Evolutionary conservation across 129 eudicot species (phyloP).

Genomic region (Cynara cardunculus): DNA sequence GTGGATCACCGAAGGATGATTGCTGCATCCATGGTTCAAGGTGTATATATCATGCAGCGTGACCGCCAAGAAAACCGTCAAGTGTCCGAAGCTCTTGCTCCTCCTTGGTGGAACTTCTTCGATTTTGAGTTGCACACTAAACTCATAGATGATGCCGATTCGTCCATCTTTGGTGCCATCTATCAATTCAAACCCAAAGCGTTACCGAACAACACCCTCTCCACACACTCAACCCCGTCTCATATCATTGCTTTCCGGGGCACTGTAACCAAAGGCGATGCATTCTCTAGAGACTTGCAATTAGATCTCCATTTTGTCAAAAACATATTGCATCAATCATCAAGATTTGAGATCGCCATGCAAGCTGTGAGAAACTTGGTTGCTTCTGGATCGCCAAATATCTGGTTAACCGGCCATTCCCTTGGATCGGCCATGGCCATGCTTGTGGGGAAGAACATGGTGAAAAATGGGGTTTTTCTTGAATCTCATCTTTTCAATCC

Average conservation of each 20-base stretch:
- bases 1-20: conserved; percentile 72
- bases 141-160: conserved; percentile 74
- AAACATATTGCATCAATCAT: conserved; percentile 66
- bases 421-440: conserved; percentile 91
- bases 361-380: conserved; percentile 69
- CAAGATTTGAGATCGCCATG: conserved; percentile 63
- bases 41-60: conserved; percentile 73
- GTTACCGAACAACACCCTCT: conserved; percentile 15
- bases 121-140: conserved; percentile 44
- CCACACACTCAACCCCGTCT: conserved; percentile 32
- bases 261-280: conserved; percentile 72
- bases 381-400: conserved; percentile 49
- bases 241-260: conserved; percentile 82
- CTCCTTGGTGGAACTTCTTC: conserved; percentile 82
- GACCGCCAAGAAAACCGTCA: conserved; percentile 80
- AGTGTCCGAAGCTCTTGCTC: conserved; percentile 63
- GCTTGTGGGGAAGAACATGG: conserved; percentile 86
- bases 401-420: conserved; percentile 90
- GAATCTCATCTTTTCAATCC: conserved; percentile 83
- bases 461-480: conserved; percentile 45
- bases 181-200: conserved; percentile 38
- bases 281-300: conserved; percentile 61
- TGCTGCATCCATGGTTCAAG: conserved; percentile 80
- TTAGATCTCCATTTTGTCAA: conserved; percentile 59
- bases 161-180: conserved; percentile 73